A percentile compares a stretch with the other conserved stretches of the same genome.
Evolutionary conservation across 257 asterid genomes (phyloP).

Genomic region (Haberlea rhodopensis): DNA sequence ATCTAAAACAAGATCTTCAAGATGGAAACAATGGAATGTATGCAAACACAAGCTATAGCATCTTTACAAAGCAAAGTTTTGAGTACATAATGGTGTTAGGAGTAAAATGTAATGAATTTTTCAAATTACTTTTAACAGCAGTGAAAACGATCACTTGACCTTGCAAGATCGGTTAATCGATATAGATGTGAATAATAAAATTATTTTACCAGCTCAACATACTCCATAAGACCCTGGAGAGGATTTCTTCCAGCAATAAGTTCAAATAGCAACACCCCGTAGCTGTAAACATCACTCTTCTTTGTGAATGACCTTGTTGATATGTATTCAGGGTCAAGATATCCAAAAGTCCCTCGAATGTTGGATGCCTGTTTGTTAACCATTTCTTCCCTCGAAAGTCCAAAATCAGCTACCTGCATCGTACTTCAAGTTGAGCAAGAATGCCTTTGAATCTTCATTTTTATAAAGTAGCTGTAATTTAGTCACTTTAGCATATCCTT

Average conservation of each 20-base stretch:
- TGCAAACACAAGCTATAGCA: neutral
- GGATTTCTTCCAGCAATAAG: slow-evolving; percentile 90
- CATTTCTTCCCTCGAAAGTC: slow-evolving; percentile 96
- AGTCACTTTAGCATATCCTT: neutral
- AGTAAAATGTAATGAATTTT: neutral
- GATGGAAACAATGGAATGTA: neutral
- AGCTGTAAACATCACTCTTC: slow-evolving; percentile 94
- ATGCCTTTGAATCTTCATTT: neutral
- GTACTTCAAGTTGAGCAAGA: neutral
- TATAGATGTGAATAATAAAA: neutral
- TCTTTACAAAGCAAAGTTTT: too few relatives aligned
- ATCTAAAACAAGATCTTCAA: neutral
- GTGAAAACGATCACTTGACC: neutral
- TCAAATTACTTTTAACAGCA: too few relatives aligned
- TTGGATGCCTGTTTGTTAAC: slow-evolving; percentile 64
- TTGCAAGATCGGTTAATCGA: neutral
- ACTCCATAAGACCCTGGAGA: slow-evolving; percentile 85
- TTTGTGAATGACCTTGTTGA: slow-evolving; percentile 85
- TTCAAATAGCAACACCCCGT: slow-evolving; percentile 86
- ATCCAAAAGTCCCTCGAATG: slow-evolving; percentile 87
- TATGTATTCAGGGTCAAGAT: slow-evolving; percentile 92
- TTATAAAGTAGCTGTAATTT: neutral
- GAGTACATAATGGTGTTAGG: neutral
- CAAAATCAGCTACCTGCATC: slow-evolving; percentile 86
- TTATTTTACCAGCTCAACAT: slow-evolving; percentile 76